Evolutionary conservation across 1,139 yeast species (phyloP), one percentile per base, ranked within the genome.

Genomic region (Magnusiomyces starmeri): DNA sequence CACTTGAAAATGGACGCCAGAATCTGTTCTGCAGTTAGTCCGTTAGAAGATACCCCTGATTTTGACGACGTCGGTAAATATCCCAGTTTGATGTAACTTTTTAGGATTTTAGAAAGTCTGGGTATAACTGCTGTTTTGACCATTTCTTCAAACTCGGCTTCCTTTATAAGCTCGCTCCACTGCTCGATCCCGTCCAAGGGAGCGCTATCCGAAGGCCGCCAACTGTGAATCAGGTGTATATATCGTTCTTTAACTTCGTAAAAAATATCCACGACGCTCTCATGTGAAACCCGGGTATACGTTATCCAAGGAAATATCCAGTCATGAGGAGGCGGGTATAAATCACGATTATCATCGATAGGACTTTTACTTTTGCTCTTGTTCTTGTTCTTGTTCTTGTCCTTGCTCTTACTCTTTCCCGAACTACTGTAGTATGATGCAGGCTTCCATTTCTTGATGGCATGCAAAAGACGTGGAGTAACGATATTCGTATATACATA

Each of bases 231-330:
- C n/a, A 68, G 58, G 0, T 57, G 48, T 1, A 56, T 57, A 50
- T 75, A 72, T 48, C 71, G 72, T 1, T 51, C 47, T 27, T 62
- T 54, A 20, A 75, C 64, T 2, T 55, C 61, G 1, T 54, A 56
- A 21, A 66, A 50, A 1, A 75, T 51, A n/a, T 51, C 54, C 4
- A 60, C 62, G 2, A 63, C 53, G 34, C 53, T 51, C 4, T 44
- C 62, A 35, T 14, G 51, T 3, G 49, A 32, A 6, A 14, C 43
- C n/a, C 57, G 60, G 16, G 69, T 52, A 49, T 62, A 67, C n/a
- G 71, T 69, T 39, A 75, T 54, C 79, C 79, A 76, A 22, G 76
- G 79, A 52, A 71, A 66, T 1, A 75, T 57, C 77, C 78, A 75
- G 7, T 58, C 52, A 50, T 70, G 70, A 3, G 75, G 75, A 10